A percentile compares a stretch with the other conserved stretches of the same genome.
Evolutionary conservation across 129 eudicot species (phyloP).

Genomic region (Artemisia annua): DNA sequence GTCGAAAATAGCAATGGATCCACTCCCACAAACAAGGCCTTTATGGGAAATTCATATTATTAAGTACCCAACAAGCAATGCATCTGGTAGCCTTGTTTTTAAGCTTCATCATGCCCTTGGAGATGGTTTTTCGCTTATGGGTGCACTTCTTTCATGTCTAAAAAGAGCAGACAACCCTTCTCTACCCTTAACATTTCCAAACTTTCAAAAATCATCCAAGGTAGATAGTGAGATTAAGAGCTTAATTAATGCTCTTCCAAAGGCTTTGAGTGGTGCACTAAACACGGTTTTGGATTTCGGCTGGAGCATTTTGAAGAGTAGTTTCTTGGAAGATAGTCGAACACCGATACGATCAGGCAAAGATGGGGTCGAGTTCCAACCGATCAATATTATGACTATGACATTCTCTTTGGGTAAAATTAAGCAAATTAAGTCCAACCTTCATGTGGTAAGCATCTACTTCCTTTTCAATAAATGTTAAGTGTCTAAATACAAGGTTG

Average conservation of each 20-base stretch:
- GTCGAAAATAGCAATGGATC: conserved; percentile 46
- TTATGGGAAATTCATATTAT: conserved; percentile 59
- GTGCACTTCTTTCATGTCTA: conserved; percentile 67
- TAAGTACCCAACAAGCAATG: conserved; percentile 62
- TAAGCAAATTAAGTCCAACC: conserved; percentile 54
- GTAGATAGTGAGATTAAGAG: conserved; percentile 14
- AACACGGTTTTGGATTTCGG: conserved; percentile 57
- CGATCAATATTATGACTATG: conserved; percentile 46
- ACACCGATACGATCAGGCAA: conserved; percentile 68
- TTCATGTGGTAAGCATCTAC: conserved; percentile 56
- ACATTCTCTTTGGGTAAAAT: conserved; percentile 61
- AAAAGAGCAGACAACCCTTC: conserved; percentile 62
- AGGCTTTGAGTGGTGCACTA: conserved; percentile 11
- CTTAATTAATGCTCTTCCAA: conserved; percentile 26
- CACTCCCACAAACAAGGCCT: conserved; percentile 45
- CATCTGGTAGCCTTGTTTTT: conserved; percentile 53
- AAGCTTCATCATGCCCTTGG: conserved; percentile 77
- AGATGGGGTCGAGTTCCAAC: conserved; percentile 59
- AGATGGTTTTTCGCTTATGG: conserved; percentile 72
- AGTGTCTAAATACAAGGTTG: not conserved
- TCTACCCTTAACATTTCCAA: conserved; percentile 57
- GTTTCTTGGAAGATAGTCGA: conserved; percentile 47
- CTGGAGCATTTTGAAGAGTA: conserved; percentile 64
- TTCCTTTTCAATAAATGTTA: not conserved
- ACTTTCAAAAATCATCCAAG: conserved; percentile 25